Base-by-base conservation (phyloP, 371 early-diverging fungal genomes). In the Thermomucor indicae-seudaticae region DNA sequence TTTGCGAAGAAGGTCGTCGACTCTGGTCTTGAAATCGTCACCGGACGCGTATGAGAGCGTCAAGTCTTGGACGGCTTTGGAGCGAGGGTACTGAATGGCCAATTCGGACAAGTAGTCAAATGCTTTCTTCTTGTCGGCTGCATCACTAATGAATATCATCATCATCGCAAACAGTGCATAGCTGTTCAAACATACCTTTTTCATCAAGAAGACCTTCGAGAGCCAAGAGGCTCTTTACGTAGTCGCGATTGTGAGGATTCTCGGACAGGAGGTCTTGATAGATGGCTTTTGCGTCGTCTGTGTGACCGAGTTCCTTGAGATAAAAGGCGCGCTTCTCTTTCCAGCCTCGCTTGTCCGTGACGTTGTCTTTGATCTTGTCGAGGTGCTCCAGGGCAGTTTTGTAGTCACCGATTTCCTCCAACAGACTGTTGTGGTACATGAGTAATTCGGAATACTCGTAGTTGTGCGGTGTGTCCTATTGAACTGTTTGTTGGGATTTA, bases 391-490 rank as follows among this genome's bases (percentile, higher is more conserved):
- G 61, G 6, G 95, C 95, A 4, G 49, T 67, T 53, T 88, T 67
- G 32, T 71, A 72, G 44, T 94, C 86, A 4, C 91, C 95, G 4
- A 64, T 70, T 55, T 92, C 91, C 67, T 92, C 89, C 27, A 94
- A 58, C 29, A 96, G 56, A 47, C 72, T 60, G 65, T 86, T 87
- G 48, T 85, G 78, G 65, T 89, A 95, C 71, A 95, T 56, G 17
- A 80, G 47, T 55, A 92, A 63, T 54, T 95, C 95, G 27, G 85
- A 84, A 58, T 80, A 80, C 60, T 92, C 92, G 51, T 75, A 90
- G 44, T 65, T 69, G 6, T 67, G 60, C 5, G 72, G 67, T n/a
- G 73, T 57, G 42, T 67, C 78, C 80, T 79, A 61, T 35, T 8
- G 16, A 11, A 19, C 10, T 16, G 14, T 1, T 10, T 22, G 24